A percentile compares a stretch with the other conserved stretches of the same genome.
Conservation (phyloP, 2,329 filamentous ascomycete species). For the Hymenoscyphus occultus region DNA sequence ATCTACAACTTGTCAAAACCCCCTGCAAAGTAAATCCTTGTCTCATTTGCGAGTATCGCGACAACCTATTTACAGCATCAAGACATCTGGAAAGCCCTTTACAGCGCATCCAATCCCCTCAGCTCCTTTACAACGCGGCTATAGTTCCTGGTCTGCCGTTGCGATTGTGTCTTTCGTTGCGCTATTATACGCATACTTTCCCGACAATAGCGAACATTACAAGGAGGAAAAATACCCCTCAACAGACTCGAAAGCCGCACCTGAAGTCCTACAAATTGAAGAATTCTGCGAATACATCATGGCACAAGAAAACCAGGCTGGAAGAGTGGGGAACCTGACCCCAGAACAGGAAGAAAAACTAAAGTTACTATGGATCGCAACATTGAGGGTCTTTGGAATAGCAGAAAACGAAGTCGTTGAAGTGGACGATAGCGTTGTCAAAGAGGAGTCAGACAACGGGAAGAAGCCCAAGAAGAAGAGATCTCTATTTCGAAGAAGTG, state of each 20-base stretch:
- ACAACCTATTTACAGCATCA: slow-evolving; percentile 6
- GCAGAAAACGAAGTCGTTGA: slow-evolving; percentile 38
- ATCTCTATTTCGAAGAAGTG: slow-evolving; percentile 63
- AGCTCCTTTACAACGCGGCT: slow-evolving; percentile 16
- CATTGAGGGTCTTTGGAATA: slow-evolving; percentile 74
- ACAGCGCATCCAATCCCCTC: not conserved
- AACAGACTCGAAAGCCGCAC: not conserved
- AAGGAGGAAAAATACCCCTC: not conserved
- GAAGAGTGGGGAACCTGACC: slow-evolving; percentile 84
- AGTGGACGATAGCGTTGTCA: slow-evolving; percentile 10
- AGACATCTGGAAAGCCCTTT: not conserved
- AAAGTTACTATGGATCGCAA: slow-evolving; percentile 77
- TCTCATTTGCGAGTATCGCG: slow-evolving; percentile 8
- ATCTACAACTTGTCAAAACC: not conserved
- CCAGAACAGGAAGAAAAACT: slow-evolving; percentile 84
- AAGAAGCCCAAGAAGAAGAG: slow-evolving; percentile 73
- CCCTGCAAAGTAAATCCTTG: not conserved
- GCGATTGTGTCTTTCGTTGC: slow-evolving; percentile 16
- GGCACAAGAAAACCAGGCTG: slow-evolving; percentile 53
- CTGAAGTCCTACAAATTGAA: not conserved
- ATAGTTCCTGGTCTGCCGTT: slow-evolving; percentile 20
- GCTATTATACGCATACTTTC: slow-evolving; percentile 19
- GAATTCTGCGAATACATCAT: slow-evolving; percentile 34
- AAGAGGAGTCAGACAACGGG: slow-evolving; percentile 18
- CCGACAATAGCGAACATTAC: slow-evolving; percentile 2